Base-by-base conservation (phyloP, 805 yeast genomes). In the Saturnispora sanitii region DNA sequence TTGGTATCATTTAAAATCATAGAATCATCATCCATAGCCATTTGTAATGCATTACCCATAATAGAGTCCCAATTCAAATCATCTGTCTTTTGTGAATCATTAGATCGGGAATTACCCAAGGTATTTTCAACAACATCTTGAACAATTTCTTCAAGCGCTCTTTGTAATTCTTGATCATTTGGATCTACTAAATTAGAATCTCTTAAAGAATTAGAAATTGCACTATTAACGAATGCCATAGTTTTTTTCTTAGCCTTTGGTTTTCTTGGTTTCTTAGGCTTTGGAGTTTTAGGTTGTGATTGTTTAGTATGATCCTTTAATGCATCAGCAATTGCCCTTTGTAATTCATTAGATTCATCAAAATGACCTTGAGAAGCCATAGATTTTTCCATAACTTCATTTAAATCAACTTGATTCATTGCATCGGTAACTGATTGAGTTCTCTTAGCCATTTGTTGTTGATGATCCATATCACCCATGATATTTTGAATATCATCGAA, bases 1-100 rank as follows among this genome's bases (percentile, higher is more conserved):
- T n/a, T n/a, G n/a, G n/a, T n/a, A n/a, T n/a, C n/a, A n/a, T n/a
- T n/a, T n/a, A n/a, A n/a, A n/a, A n/a, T n/a, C n/a, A n/a, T n/a
- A n/a, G n/a, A n/a, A 81, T 45, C 35, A 7, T 78, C 75, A 45
- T 75, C 80, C 67, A 77, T 75, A 0, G 88, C 92, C 79, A 82
- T 68, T 35, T 74, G 73, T 62, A 82, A 70, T 1, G 90, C 92
- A 60, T 79, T 79, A 47, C 79, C 85, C 68, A 82, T 70, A 47
- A 82, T 82, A 48, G 75, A 81, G 50, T 75, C 78, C 75, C 82
- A 70, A 26, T 47, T 48, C 11, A 48, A 42, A 25, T 49, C 51
- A 20, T 34, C 42, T 12, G 17, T 34, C 4, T 19, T 16, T 27
- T 16, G 19, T 15, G 44, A 30, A 35, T 3, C 18, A 6, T n/a